These are phyloP conservation scores for Stephanodiscus minutulus DNA, from an alignment of 108 stramenopile genomes.

Conservation along the genomic window DNA sequence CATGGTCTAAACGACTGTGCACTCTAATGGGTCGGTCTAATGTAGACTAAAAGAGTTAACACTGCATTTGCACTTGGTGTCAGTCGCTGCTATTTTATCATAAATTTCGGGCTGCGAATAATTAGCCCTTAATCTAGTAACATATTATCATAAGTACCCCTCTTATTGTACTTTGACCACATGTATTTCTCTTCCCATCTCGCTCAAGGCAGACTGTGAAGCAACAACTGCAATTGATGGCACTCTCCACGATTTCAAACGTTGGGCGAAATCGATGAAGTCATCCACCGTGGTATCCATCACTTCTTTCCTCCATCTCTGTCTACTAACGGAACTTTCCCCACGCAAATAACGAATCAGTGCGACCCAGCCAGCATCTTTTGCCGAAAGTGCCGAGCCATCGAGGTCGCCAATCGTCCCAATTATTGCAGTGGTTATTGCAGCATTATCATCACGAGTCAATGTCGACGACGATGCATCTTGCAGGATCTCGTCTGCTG, in stretches of 20 bases:
- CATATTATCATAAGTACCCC: too few species aligned
- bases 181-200: constrained; percentile 30
- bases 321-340: constrained; percentile 62
- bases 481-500: constrained; percentile 56
- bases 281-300: constrained; percentile 48
- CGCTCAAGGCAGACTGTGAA: constrained; percentile 37
- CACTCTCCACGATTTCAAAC: constrained; percentile 31
- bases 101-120: too few species aligned
- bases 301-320: constrained; percentile 74
- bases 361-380: constrained; percentile 66
- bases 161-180: constrained; percentile 24
- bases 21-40: too few species aligned
- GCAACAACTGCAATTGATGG: constrained; percentile 46
- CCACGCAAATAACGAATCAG: constrained; percentile 70
- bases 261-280: constrained; percentile 40
- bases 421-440: constrained; percentile 64
- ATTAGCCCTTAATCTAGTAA: too few species aligned
- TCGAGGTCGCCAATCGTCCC: constrained; percentile 88
- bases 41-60: too few species aligned
- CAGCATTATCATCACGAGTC: constrained; percentile 56
- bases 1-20: too few species aligned
- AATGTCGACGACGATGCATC: constrained; percentile 33
- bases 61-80: too few species aligned
- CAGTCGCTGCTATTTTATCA: too few species aligned
- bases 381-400: constrained; percentile 66